Evolutionary conservation across 2,329 filamentous ascomycete species (phyloP), one percentile per base, ranked within the genome.

Genomic region (Tolypocladium endophyticum): DNA sequence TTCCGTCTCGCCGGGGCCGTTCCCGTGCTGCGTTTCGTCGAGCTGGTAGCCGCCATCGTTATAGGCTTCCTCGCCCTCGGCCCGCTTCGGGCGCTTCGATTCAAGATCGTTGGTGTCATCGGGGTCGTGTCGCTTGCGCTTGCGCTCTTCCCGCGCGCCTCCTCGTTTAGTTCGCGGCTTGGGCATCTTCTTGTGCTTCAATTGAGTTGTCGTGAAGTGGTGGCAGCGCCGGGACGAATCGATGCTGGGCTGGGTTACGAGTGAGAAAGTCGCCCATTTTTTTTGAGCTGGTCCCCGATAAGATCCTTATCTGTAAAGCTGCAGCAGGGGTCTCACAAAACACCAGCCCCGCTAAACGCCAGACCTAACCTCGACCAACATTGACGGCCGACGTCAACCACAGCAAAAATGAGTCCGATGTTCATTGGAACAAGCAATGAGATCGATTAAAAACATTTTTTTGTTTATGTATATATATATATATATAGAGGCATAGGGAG

Each of bases 1-100:
- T 60, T 90, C 86, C 66, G 80, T 84, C 61, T 90, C 89, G 12
- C 74, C 70, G 14, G 63, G 60, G 16, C 66, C 69, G 35, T 68
- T 63, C 47, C 70, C 65, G 33, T 67, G 64, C 28, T 64, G 57
- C 43, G 66, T 65, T 36, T 68, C 64, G 54, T 64, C 64, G 39
- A 69, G 60, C 58, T 61, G 63, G 38, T 68, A 63, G 47, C 61
- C 60, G 23, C 20, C 33, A 30, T 66, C 63, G 45, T 67, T 47
- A 58, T 67, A 55, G 53, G 62, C 30, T 20, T 35, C 59, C 47
- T 66, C 63, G 33, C 57, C 60, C 11, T 71, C 59, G 47, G 61
- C 56, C 56, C 60, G 59, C 57, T 67, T 64, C 61, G 62, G 65
- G 61, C 71, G 67, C 66, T 69, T 72, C 4, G 62, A 39, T 25